Percentiles rank a stretch among this genome's conserved stretches.
Conservation (phyloP, 2,329 filamentous ascomycete species). For the Diaporthe vaccinii region DNA sequence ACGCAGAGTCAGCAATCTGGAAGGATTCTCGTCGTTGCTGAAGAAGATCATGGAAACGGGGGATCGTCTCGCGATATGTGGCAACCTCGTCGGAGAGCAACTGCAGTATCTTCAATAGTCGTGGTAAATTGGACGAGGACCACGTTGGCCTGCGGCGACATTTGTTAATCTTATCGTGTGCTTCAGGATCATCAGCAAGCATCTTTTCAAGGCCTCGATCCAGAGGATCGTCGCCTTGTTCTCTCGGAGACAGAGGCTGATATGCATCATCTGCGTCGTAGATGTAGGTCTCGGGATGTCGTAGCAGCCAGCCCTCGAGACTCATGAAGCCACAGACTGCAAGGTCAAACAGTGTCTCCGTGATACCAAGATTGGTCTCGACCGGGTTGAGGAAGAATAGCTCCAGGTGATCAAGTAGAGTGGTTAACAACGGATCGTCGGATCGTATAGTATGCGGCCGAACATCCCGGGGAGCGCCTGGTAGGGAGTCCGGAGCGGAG, state of each 20-base stretch:
- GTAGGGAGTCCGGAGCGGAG: conserved; percentile 67
- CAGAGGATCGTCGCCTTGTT: conserved; percentile 51
- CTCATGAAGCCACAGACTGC: conserved; percentile 87
- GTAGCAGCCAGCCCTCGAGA: conserved; percentile 90
- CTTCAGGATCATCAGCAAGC: conserved; percentile 54
- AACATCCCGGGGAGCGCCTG: conserved; percentile 72
- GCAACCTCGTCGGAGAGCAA: conserved; percentile 73
- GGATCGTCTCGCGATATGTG: conserved; percentile 73
- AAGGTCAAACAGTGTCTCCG: conserved; percentile 84
- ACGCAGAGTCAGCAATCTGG: conserved; percentile 68
- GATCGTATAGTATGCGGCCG: conserved; percentile 72
- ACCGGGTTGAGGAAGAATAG: conserved; percentile 92
- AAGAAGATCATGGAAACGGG: conserved; percentile 80
- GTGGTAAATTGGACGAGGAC: conserved; percentile 63
- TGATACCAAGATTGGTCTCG: conserved; percentile 90
- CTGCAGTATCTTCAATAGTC: conserved; percentile 70
- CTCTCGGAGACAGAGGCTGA: conserved; percentile 38
- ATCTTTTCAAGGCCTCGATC: conserved; percentile 29
- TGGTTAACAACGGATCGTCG: conserved; percentile 74
- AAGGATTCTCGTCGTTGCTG: conserved; percentile 75
- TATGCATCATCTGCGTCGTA: conserved; percentile 62
- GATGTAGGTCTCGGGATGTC: conserved; percentile 75
- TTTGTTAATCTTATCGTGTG: conserved; percentile 61
- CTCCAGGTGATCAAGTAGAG: conserved; percentile 78
- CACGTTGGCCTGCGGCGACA: conserved; percentile 69